phyloP scores from a whole-genome alignment of 257 asterid species.

The Solanum verrucosum region DNA sequence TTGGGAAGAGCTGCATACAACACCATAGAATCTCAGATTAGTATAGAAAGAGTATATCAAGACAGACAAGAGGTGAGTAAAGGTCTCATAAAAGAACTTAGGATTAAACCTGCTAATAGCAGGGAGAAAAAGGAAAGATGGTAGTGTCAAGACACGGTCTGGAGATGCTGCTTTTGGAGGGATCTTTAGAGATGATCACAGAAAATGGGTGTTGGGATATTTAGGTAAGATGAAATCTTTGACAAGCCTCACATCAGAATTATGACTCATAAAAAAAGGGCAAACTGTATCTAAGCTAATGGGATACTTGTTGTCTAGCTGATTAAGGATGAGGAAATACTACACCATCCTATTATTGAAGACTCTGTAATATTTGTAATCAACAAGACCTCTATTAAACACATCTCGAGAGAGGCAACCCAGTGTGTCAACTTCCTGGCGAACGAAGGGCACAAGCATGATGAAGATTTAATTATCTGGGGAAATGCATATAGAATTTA shows the following conservation, averaged over 20 bases:
- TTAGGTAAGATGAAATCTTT: not conserved
- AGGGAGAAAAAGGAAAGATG: not conserved
- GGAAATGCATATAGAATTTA: not conserved
- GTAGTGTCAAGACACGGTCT: not conserved
- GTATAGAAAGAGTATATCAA: not conserved
- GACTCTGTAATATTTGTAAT: not conserved
- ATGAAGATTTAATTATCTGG: not conserved
- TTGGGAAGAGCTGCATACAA: conserved; percentile 79
- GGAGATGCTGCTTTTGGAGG: not conserved
- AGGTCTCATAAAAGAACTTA: not conserved
- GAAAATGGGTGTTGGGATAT: not conserved
- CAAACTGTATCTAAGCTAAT: not conserved
- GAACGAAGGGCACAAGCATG: not conserved
- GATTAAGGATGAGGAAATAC: not conserved
- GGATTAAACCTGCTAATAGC: not conserved
- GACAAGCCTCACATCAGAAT: not conserved
- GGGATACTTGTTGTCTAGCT: not conserved
- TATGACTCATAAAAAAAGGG: not conserved
- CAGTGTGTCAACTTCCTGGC: not conserved
- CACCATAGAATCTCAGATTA: not conserved
- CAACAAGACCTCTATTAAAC: not conserved
- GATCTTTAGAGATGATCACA: not conserved
- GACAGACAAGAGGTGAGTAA: not conserved
- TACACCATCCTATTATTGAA: not conserved
- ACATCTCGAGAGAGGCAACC: not conserved